Conservation (phyloP, 1,284 basidiomycete species). For the Grifola frondosa region DNA sequence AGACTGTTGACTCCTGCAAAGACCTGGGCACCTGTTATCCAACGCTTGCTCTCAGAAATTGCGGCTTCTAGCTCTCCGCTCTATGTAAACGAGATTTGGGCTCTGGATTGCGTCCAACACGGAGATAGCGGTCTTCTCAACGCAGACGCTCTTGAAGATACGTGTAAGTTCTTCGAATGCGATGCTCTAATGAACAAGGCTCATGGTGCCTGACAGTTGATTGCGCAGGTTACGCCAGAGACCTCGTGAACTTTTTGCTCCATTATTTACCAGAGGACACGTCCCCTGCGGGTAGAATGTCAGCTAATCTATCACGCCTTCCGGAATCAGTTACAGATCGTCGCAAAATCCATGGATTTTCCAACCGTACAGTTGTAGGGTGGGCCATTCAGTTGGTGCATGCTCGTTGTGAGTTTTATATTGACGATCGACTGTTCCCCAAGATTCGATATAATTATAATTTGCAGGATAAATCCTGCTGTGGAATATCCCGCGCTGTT, state of each 20-base stretch:
- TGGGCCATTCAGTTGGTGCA: neutral
- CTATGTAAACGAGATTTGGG: neutral
- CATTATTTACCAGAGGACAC: neutral
- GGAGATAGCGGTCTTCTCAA: constrained; percentile 5
- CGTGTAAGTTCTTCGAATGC: too few species aligned
- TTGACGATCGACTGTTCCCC: too few species aligned
- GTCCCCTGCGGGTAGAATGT: neutral
- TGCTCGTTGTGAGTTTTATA: neutral
- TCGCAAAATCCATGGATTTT: neutral
- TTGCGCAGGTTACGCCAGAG: constrained; percentile 2
- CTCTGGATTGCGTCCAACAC: constrained; percentile 5
- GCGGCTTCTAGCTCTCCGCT: neutral
- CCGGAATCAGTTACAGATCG: neutral
- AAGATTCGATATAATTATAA: neutral
- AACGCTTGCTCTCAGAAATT: neutral
- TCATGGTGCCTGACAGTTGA: constrained; percentile 1
- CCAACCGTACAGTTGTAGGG: neutral
- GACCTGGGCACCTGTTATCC: neutral
- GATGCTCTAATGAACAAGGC: neutral
- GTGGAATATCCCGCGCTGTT: constrained; percentile 1
- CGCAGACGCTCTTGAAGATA: constrained; percentile 1
- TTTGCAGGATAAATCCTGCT: neutral
- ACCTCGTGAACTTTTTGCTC: constrained; percentile 4
- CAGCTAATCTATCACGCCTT: neutral
- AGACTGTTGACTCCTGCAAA: too few species aligned